Evolutionary conservation across 805 yeast species (phyloP).

Genomic region (Yarrowia divulgata): DNA sequence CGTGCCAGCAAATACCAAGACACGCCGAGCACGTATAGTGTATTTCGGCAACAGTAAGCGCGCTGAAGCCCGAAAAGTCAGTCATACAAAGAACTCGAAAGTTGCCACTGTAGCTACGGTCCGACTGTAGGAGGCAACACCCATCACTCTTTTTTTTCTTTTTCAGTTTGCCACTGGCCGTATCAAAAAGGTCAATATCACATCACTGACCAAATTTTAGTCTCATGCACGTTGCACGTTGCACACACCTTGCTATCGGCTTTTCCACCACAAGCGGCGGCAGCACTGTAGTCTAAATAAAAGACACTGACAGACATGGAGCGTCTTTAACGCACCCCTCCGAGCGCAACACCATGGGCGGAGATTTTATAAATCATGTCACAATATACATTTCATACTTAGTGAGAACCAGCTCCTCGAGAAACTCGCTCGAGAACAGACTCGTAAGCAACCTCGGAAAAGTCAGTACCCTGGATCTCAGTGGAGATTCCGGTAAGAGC

Average conservation of each 20-base stretch:
- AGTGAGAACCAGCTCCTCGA: conserved; percentile 75
- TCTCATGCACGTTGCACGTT: conserved; percentile 15
- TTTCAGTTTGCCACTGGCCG: neutral
- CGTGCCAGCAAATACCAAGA: neutral
- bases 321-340: conserved; percentile 30
- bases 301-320: neutral
- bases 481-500: conserved; percentile 93
- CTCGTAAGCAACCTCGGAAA: conserved; percentile 94
- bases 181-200: neutral
- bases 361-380: conserved; percentile 13
- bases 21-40: neutral
- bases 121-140: too few species aligned
- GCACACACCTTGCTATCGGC: conserved; percentile 12
- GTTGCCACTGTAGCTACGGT: too few species aligned
- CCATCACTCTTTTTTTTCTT: too few species aligned
- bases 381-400: conserved; percentile 43
- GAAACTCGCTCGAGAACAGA: conserved; percentile 88
- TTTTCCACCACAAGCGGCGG: neutral
- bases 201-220: neutral
- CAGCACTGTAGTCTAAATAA: neutral
- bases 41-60: neutral
- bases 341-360: conserved; percentile 1
- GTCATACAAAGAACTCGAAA: neutral
- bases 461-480: conserved; percentile 98
- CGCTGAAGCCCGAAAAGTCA: neutral